These are phyloP conservation scores for Phytopythium litorale DNA, from an alignment of 352 stramenopile species.

Conservation along the genomic window DNA sequence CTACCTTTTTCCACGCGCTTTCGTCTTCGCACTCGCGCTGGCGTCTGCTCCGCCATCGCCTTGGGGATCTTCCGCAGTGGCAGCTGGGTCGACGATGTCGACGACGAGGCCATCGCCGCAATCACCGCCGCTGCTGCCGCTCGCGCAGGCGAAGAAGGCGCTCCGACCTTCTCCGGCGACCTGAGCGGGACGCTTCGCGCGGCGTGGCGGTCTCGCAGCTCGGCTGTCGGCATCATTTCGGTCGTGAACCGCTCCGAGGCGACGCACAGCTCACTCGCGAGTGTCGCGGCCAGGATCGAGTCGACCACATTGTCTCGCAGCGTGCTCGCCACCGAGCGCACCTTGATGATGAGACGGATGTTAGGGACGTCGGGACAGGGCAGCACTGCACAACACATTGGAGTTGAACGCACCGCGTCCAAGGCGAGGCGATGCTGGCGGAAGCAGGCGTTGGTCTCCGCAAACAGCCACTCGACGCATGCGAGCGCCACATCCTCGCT, in stretches of 20 bases:
- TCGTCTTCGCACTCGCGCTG: slow-evolving; percentile 1
- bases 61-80: slow-evolving; percentile 2
- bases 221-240: slow-evolving; percentile 21
- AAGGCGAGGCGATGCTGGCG: slow-evolving; percentile 29
- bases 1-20: slow-evolving; percentile 8
- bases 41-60: slow-evolving; percentile 2
- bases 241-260: slow-evolving; percentile 12
- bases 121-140: slow-evolving; percentile 3
- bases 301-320: slow-evolving; percentile 38
- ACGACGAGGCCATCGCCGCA: neutral
- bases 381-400: neutral
- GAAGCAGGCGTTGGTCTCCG: slow-evolving; percentile 53
- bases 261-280: slow-evolving; percentile 21
- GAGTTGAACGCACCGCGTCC: slow-evolving; percentile 12
- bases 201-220: slow-evolving; percentile 42
- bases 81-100: neutral
- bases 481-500: slow-evolving; percentile 51
- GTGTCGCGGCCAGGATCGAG: slow-evolving; percentile 23
- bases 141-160: neutral
- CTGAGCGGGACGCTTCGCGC: slow-evolving; percentile 35
- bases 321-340: slow-evolving; percentile 13
- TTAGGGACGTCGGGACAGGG: neutral
- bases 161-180: slow-evolving; percentile 20
- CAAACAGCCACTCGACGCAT: slow-evolving; percentile 47
- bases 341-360: slow-evolving; percentile 1